Percentiles rank a stretch among this genome's conserved stretches.
phyloP scores from a whole-genome alignment of 2,329 filamentous ascomycete genomes.

The Chaetomiaceae sp. region DNA sequence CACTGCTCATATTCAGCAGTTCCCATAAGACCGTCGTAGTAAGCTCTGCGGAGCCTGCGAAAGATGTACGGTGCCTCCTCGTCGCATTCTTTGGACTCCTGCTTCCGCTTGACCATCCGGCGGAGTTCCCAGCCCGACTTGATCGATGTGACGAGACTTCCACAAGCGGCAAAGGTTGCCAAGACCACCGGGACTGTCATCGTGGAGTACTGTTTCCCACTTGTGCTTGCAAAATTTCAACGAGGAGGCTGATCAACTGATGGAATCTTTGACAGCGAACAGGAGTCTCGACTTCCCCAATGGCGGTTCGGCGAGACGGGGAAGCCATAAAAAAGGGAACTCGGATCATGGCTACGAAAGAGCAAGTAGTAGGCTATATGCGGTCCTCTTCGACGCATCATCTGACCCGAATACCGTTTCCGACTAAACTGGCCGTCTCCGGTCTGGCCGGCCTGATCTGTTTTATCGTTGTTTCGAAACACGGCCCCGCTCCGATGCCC shows the following conservation, averaged over 20 bases:
- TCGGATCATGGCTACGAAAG: too few species aligned
- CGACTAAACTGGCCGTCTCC: too few species aligned
- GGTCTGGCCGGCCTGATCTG: not conserved
- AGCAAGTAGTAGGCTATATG: too few species aligned
- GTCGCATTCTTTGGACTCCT: slow-evolving; percentile 21
- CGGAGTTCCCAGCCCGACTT: slow-evolving; percentile 30
- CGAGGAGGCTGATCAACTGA: too few species aligned
- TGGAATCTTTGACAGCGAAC: too few species aligned
- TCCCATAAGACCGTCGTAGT: slow-evolving; percentile 25
- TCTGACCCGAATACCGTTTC: too few species aligned
- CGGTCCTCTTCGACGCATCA: too few species aligned
- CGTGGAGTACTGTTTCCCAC: not conserved
- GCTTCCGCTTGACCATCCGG: slow-evolving; percentile 29
- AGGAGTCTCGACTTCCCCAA: too few species aligned
- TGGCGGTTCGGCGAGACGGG: slow-evolving; percentile 1
- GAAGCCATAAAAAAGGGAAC: slow-evolving; percentile 8
- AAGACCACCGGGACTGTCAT: slow-evolving; percentile 26
- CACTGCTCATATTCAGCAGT: slow-evolving; percentile 25
- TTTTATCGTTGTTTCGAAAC: slow-evolving; percentile 7
- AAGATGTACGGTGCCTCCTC: slow-evolving; percentile 24
- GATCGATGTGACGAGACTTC: slow-evolving; percentile 29
- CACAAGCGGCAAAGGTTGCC: slow-evolving; percentile 28
- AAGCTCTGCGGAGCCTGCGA: slow-evolving; percentile 20
- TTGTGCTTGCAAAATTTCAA: not conserved
- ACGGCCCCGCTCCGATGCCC: slow-evolving; percentile 5